Evolutionary conservation across 2,329 filamentous ascomycete species (phyloP), one percentile per base, ranked within the genome.

Genomic region (Beauveria bassiana): DNA sequence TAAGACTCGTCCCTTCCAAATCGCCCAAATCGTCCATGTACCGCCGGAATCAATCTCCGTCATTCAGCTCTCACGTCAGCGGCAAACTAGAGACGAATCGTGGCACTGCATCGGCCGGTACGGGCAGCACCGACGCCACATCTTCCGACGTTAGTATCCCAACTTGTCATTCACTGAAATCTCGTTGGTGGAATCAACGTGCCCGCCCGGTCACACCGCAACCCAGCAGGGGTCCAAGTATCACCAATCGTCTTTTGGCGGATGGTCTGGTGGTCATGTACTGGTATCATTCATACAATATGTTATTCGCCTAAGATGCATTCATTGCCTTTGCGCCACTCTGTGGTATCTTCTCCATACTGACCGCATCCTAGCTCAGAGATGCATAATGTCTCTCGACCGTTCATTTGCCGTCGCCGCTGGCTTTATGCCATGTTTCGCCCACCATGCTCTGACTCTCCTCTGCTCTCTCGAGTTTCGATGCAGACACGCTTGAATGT

Each of bases 401-500:
- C 57, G 38, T 28, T 52, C 57, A 31, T 50, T 43, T 12, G 57
- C 57, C 26, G 40, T 60, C 9, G 40, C 38, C 6, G 57, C 49
- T 7, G 57, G 57, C 8, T 49, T 26, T 45, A 60, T 53, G n/a
- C 91, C 91, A 67, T 95, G 93, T 65, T 81, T 78, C 26, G 90
- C 88, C 93, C 93, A 98, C 93, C 93, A 98, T 65, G 82, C 80
- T 61, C 90, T 79, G 20, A 96, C 90, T 43, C 83, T 82, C 65
- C 86, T 85, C 64, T 91, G 88, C 60, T 88, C 86, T 9, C 83
- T 84, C 55, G 93, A 84, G 24, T 91, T 90, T 71, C 96, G 93
- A 72, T 97, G 93, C 45, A 97, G 80, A 0, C 93, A 93, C 75
- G 97, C 93, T 72, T 97, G 93, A 64, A 98, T 95, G 73, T 96